Conservation (phyloP, 495 filamentous ascomycete species). For the Penicillium mononematosum region DNA sequence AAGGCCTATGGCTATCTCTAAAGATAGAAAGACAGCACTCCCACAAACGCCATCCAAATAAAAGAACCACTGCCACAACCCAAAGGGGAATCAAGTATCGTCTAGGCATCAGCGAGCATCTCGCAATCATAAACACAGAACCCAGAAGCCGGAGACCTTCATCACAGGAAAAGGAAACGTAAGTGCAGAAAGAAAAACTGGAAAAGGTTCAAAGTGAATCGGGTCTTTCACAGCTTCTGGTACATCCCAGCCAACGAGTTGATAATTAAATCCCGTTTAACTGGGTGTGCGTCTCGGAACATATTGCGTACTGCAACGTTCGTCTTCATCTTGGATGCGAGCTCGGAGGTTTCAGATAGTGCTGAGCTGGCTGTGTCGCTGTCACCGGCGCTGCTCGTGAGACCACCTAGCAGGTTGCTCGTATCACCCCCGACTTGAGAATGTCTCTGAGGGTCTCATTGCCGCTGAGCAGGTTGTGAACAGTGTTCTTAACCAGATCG, state of each 20-base stretch:
- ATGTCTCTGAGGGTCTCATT: conserved; percentile 6
- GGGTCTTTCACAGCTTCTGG: conserved; percentile 4
- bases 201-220: neutral
- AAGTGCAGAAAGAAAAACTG: neutral
- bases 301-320: conserved; percentile 3
- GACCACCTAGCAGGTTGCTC: neutral
- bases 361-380: conserved; percentile 12
- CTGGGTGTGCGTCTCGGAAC: neutral
- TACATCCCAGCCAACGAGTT: neutral
- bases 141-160: neutral
- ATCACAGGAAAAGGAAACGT: neutral
- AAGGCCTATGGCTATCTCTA: neutral
- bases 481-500: conserved; percentile 34
- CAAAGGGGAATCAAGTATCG: conserved; percentile 19
- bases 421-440: conserved; percentile 3
- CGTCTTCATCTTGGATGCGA: conserved; percentile 13
- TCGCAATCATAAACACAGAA: conserved; percentile 2
- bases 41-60: conserved; percentile 1
- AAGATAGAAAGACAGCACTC: conserved; percentile 1
- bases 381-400: neutral
- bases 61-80: conserved; percentile 12
- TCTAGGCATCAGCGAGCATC: conserved; percentile 19
- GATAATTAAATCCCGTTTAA: conserved; percentile 7
- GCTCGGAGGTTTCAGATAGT: neutral
- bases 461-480: conserved; percentile 24